These are phyloP conservation scores for Hygrocybe coccinea DNA, from an alignment of 768 basidiomycete genomes.

Conservation along the genomic window DNA sequence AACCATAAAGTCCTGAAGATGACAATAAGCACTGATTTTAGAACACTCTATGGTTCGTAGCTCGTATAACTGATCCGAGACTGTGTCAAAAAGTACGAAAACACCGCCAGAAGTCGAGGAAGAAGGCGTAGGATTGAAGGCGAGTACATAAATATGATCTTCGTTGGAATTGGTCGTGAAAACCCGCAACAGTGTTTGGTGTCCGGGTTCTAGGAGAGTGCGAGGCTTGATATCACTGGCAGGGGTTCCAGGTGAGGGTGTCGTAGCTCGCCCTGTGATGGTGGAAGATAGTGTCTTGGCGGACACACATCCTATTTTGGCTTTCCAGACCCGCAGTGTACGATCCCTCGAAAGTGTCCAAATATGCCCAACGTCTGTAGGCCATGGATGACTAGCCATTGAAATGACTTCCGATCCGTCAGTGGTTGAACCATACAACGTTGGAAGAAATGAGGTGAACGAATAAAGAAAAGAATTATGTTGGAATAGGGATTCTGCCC, in stretches of 20 bases:
- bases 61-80: constrained; percentile 56
- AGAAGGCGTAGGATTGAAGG: constrained; percentile 65
- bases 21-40: constrained; percentile 55
- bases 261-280: constrained; percentile 28
- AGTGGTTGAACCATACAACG: constrained; percentile 41
- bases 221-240: constrained; percentile 34
- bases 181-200: constrained; percentile 60
- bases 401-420: constrained; percentile 61
- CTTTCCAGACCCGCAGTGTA: constrained; percentile 79
- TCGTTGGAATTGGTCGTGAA: constrained; percentile 46
- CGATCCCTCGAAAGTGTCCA: constrained; percentile 89
- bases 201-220: constrained; percentile 53
- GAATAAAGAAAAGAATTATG: constrained; percentile 64
- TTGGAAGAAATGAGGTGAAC: constrained; percentile 60
- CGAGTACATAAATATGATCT: constrained; percentile 58
- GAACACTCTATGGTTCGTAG: constrained; percentile 59
- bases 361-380: constrained; percentile 65
- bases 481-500: constrained; percentile 62
- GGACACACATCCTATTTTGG: constrained; percentile 67
- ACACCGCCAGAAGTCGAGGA: constrained; percentile 69
- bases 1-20: constrained; percentile 73
- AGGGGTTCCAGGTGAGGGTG: constrained; percentile 29
- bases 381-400: constrained; percentile 67
- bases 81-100: constrained; percentile 62
- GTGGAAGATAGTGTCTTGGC: constrained; percentile 46